Base-by-base conservation (phyloP, 1,284 basidiomycete genomes). In the Rhodotorula sp. region DNA sequence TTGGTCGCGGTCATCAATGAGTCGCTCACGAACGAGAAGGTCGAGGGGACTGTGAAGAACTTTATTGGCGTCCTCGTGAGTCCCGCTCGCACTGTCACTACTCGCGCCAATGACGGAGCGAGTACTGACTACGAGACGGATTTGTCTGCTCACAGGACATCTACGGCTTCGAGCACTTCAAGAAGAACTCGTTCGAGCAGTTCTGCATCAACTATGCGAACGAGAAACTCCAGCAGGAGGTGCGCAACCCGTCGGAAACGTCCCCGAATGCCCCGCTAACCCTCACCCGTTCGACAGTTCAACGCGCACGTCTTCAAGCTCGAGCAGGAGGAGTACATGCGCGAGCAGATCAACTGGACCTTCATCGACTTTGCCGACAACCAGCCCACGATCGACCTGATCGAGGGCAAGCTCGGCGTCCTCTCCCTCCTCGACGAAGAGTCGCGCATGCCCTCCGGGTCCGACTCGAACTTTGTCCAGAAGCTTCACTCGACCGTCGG, bases 151-250 rank as follows among this genome's bases (percentile, higher is more conserved):
- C 8, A 18, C 66, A 74, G 73, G 73, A 75, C 62, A 75, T 75
- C 56, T 95, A 96, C 79, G 94, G 93, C 28, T 96, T 96, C 75
- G 93, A 96, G 81, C 92, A 95, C 80, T 95, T 95, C 84, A 90
- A 95, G 82, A 95, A 94, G 89, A 97, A 97, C 81, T 96, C 93
- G 16, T 99, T 98, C 79, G 96, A 99, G 81, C 96, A 99, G 83
- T 99, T 99, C 82, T 97, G 94, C 81, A 99, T 99, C 84, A 99
- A 99, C 80, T 99, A 98, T 80, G 96, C 96, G 56, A 99, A 99
- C 78, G 96, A 99, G 82, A 98, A 99, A 80, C 81, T 96, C 46
- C 94, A 96, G 77, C 94, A 96, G 80, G 92, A 95, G 86, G 91
- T 91, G 75, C 52, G 77, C 60, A 4, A 15, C 8, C 37, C 10